phyloP scores from a whole-genome alignment of 129 eudicot species.

The Tanacetum coccineum region DNA sequence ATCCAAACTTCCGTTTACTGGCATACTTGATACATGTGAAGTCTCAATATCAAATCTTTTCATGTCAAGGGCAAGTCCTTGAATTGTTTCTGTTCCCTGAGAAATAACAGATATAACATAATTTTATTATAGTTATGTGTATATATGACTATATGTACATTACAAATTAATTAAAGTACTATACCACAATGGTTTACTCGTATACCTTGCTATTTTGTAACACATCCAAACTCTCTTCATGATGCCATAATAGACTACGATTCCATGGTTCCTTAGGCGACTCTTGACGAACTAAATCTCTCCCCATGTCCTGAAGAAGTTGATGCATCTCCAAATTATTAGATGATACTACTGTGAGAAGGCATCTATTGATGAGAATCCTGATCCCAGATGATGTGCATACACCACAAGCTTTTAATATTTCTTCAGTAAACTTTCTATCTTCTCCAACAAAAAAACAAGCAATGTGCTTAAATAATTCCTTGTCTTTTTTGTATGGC shows the following conservation, averaged over 20 bases:
- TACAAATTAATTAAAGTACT: background rate
- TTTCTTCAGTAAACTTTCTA: background rate
- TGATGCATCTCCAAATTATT: conserved; percentile 21
- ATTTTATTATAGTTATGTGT: background rate
- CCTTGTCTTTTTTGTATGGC: background rate
- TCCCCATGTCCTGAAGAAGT: conserved; percentile 32
- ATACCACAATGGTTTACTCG: too few species aligned
- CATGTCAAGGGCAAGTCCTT: conserved; percentile 25
- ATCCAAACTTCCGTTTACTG: background rate
- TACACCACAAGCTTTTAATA: background rate
- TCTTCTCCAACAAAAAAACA: conserved; percentile 10
- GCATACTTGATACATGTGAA: background rate
- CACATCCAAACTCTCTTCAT: conserved; percentile 10
- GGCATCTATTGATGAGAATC: background rate
- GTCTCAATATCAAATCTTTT: background rate
- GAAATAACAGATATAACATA: background rate
- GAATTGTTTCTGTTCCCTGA: conserved; percentile 20
- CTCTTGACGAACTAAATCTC: conserved; percentile 27
- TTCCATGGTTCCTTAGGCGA: conserved; percentile 27
- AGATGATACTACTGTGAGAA: background rate
- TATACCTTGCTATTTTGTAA: conserved; percentile 17
- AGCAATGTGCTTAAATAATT: background rate
- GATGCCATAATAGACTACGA: conserved; percentile 20
- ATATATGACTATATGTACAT: too few species aligned
- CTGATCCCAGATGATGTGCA: background rate